Evolutionary conservation across 106 monocot genomes (phyloP), one percentile per base, ranked within the genome.

Genomic region (Acorus gramineus): DNA sequence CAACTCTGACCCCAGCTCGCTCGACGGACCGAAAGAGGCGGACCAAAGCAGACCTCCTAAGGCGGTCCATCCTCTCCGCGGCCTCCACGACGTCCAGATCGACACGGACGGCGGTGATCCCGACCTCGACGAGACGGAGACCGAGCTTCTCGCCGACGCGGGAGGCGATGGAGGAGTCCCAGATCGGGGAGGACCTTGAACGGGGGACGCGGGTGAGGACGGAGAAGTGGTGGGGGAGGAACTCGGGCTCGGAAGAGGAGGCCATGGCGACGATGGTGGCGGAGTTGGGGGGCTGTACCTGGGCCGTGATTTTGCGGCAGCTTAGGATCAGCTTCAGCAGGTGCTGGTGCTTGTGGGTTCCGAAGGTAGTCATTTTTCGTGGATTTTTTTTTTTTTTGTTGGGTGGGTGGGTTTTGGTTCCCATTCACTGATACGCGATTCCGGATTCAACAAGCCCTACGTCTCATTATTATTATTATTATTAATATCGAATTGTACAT

Each of bases 171-270:
- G 50, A 46, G 60, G 52, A 45, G 61, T 70, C 69, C 79, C 79
- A 79, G 55, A 56, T 28, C 28, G 28, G 28, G 28, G 28, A 14
- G 74, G 14, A 43, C 42, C 74, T 64, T 63, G 54, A 54, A 14
- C 70, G 73, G 12, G 73, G 74, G 79, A 54, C 69, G 28, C 70
- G 58, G 74, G 7, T 44, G n/a, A 70, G 65, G 10, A 68, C 60
- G 46, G 79, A 51, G 14, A 55, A 42, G 49, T 62, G 11, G 46
- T 28, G 60, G 42, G 50, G 14, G 8, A 58, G 60, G 74, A 79
- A 79, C 60, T 79, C 79, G 2, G 58, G 74, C 74, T 79, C 79
- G 28, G 48, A 53, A n/a, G 79, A 79, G 47, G 79, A 74, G 11
- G 79, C 79, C 79, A 79, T 74, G 44, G 79, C 79, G 7, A 79